Percentiles rank a stretch among this genome's conserved stretches.
These are phyloP conservation scores for Cyathus striatus DNA, from an alignment of 768 basidiomycete genomes.

Conservation along the genomic window DNA sequence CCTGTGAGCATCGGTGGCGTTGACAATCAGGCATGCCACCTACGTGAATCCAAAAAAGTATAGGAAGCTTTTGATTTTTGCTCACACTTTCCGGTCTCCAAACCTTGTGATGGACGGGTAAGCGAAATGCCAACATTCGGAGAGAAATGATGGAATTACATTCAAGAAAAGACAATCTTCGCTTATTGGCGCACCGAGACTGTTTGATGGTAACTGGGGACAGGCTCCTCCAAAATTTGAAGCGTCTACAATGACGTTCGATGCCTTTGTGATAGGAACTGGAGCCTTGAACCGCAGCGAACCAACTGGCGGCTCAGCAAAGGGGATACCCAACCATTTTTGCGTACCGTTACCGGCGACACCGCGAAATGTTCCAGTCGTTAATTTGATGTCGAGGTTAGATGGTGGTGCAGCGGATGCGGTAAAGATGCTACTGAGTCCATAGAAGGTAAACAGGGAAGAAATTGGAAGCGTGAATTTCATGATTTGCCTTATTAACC, in stretches of 20 bases:
- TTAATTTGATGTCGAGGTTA: conserved; percentile 11
- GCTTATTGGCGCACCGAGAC: conserved; percentile 26
- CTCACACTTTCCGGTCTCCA: conserved; percentile 10
- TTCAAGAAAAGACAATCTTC: conserved; percentile 42
- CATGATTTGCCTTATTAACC: no score
- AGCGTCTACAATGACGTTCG: conserved; percentile 24
- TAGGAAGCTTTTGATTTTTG: conserved; percentile 8
- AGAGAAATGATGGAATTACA: conserved; percentile 11
- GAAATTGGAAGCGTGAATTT: no score
- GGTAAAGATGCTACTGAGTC: no score
- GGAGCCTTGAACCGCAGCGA: conserved; percentile 41
- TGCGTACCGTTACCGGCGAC: conserved; percentile 31
- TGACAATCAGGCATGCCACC: neutral
- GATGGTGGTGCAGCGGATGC: neutral
- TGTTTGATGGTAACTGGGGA: conserved; percentile 27
- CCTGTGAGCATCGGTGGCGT: neutral
- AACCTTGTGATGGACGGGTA: conserved; percentile 4
- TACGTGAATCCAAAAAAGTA: conserved; percentile 8
- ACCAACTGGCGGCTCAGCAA: conserved; percentile 41
- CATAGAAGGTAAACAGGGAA: no score
- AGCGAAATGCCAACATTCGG: neutral
- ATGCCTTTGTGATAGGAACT: conserved; percentile 19
- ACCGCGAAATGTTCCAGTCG: conserved; percentile 33
- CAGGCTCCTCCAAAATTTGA: conserved; percentile 36
- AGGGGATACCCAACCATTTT: conserved; percentile 46